These are phyloP conservation scores for Monosporozyma servazzii DNA, from an alignment of 805 yeast species.

Conservation along the genomic window DNA sequence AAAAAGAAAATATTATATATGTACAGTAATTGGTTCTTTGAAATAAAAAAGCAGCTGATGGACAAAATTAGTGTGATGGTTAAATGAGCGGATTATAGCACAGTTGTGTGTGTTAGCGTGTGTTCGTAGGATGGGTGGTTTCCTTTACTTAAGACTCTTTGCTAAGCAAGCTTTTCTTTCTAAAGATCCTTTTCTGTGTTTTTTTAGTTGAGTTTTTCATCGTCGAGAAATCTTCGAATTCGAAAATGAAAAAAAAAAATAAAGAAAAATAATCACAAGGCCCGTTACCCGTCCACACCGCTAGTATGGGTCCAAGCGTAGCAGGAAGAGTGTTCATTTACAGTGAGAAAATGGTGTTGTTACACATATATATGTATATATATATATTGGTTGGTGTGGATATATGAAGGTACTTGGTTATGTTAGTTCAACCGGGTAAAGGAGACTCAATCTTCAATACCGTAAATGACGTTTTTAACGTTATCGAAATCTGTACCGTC, in stretches of 20 bases:
- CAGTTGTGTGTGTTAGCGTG: background rate
- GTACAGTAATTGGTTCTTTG: background rate
- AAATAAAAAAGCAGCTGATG: background rate
- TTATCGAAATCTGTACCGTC: conserved; percentile 31
- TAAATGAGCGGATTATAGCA: background rate
- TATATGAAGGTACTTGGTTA: background rate
- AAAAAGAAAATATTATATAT: background rate
- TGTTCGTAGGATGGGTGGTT: background rate
- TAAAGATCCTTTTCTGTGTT: background rate
- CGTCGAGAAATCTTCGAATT: background rate
- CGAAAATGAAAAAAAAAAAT: background rate
- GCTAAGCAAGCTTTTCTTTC: background rate
- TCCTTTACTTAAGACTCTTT: too few species aligned
- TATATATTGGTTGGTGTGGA: background rate
- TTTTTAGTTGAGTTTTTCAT: conserved; percentile 1
- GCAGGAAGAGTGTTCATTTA: background rate
- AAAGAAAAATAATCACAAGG: background rate
- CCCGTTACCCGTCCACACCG: background rate
- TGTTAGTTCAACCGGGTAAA: background rate
- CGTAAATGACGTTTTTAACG: conserved; percentile 46
- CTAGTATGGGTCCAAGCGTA: too few species aligned
- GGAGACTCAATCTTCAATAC: conserved; percentile 26
- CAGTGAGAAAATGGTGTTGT: background rate
- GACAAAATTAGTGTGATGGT: background rate
- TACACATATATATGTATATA: background rate